Base-by-base conservation (phyloP, 2,329 filamentous ascomycete species). In the Fonsecaea pugnacius region DNA sequence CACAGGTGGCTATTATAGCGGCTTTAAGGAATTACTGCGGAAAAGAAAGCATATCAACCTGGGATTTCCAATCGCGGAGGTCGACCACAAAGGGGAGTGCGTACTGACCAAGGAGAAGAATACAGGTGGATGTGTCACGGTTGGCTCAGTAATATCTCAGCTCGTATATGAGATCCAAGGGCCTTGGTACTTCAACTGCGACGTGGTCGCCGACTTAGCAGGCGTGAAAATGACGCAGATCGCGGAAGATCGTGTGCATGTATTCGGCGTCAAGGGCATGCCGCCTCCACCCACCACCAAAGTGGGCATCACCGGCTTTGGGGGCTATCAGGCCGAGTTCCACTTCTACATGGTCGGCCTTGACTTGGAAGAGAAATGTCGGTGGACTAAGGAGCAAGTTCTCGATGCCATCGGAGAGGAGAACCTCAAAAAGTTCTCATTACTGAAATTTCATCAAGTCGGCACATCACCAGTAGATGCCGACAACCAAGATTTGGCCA, bases 211-310 rank as follows among this genome's bases (percentile, higher is more conserved):
- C 1, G 72, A 79, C 50, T 65, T 82, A 1, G 69, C 68, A 0
- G 60, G 77, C 8, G 70, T 82, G 1, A 24, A 35, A 0, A 66
- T 83, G 3, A 69, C 75, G 14, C 69, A 78, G 16, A 73, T 70
- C 1, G 75, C 73, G 0, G 67, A 70, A 54, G 70, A 77, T 58
- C 65, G 74, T 71, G 77, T 81, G 2, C 73, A 74, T 0, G 66
- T 83, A 60, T 63, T 64, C 21, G 79, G 79, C 10, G 73, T 82
- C 14, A 76, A 74, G 52, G 78, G 77, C 8, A 61, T 68, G 1
- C 76, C 78, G 0, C 82, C 82, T 1, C 82, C 82, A 0, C 75
- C 80, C 1, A 83, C 82, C 0, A 84, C 82, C 1, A 84, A 84
- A 67, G 74, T 80, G 4, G 80, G 80, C n/a, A 74, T 83, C 12